Conservation (phyloP, 768 basidiomycete species). For the Phylloporus arenicola region DNA sequence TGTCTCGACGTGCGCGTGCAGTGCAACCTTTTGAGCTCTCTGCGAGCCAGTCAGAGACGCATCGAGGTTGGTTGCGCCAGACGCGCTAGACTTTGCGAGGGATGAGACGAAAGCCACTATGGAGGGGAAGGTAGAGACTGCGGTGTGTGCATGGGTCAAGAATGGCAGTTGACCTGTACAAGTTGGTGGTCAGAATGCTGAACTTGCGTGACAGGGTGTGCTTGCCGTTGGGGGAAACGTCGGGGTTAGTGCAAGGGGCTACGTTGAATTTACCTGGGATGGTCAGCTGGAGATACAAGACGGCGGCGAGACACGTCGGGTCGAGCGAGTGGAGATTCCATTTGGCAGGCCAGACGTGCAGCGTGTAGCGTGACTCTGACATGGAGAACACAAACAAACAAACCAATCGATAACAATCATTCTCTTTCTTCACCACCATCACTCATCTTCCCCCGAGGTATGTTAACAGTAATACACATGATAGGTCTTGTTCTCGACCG, state of each 20-base stretch:
- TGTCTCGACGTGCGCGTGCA: conserved; percentile 60
- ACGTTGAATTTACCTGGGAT: conserved; percentile 66
- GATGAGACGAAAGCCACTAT: conserved; percentile 62
- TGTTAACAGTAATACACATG: no score
- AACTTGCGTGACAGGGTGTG: conserved; percentile 5
- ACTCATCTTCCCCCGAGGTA: no score
- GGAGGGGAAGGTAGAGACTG: conserved; percentile 47
- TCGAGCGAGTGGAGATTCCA: conserved; percentile 67
- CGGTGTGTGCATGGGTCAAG: conserved; percentile 51
- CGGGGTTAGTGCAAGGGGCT: conserved; percentile 59
- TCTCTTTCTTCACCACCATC: no score
- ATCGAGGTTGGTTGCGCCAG: conserved; percentile 43
- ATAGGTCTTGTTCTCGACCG: conserved; percentile 11
- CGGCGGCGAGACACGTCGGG: conserved; percentile 56
- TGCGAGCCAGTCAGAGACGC: conserved; percentile 40
- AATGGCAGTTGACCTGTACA: conserved; percentile 65
- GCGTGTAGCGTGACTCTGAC: conserved; percentile 19
- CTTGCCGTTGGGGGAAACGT: conserved; percentile 69
- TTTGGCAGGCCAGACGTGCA: conserved; percentile 68
- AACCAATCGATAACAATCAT: not conserved
- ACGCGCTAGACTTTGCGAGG: conserved; percentile 33
- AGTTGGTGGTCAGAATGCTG: conserved; percentile 1
- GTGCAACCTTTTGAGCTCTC: conserved; percentile 52
- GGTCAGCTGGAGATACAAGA: conserved; percentile 63
- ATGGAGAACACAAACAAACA: conserved; percentile 17